These are phyloP conservation scores for Draba incana DNA, from an alignment of 345 rosid genomes.

Conservation along the genomic window DNA sequence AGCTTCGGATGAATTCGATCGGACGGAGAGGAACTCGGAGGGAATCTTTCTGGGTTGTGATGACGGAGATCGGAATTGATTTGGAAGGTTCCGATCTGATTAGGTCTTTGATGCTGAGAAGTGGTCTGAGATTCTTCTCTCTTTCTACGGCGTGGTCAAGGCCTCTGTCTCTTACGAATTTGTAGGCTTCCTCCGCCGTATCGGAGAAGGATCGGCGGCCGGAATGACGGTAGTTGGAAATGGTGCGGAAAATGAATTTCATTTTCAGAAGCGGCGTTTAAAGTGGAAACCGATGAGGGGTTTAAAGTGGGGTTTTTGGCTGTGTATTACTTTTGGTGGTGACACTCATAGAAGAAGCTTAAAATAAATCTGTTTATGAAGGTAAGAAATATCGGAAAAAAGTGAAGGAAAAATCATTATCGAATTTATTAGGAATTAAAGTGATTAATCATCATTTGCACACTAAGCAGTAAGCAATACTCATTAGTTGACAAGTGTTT, in stretches of 20 bases:
- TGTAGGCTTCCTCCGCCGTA: conserved; percentile 44
- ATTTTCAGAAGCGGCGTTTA: conserved; percentile 30
- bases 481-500: no score
- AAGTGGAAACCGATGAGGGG: conserved; percentile 27
- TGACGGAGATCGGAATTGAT: conserved; percentile 75
- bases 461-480: no score
- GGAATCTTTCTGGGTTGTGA: conserved; percentile 53
- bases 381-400: no score
- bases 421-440: no score
- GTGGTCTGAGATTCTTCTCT: conserved; percentile 73
- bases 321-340: no score
- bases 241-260: conserved; percentile 43
- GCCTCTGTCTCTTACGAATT: conserved; percentile 82
- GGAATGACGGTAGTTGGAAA: conserved; percentile 35
- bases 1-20: conserved; percentile 81
- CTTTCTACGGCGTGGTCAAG: conserved; percentile 92
- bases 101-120: conserved; percentile 70
- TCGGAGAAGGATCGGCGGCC: conserved; percentile 43
- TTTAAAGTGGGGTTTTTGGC: conserved; percentile 37
- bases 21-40: conserved; percentile 78
- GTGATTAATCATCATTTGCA: no score
- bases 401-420: no score
- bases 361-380: no score
- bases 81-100: conserved; percentile 83
- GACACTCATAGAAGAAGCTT: no score